A percentile compares a stretch with the other conserved stretches of the same genome.
phyloP scores from a whole-genome alignment of 352 stramenopile genomes.

The Phytopythium litorale region DNA sequence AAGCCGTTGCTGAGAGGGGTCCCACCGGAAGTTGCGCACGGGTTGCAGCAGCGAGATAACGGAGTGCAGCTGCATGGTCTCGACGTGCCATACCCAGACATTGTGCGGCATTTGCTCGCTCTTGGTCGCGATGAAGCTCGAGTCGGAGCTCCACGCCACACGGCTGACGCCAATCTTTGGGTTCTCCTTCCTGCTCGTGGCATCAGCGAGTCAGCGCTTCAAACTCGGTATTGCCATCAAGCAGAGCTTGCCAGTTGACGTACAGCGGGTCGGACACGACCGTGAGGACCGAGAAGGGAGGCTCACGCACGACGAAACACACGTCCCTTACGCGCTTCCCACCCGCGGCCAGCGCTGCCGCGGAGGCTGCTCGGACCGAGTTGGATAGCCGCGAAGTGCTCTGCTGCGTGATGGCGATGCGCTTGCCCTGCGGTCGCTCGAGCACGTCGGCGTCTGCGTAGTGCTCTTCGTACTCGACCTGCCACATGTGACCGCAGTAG shows the following conservation, averaged over 20 bases:
- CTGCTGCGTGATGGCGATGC: constrained; percentile 37
- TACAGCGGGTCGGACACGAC: constrained; percentile 66
- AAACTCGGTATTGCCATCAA: background rate
- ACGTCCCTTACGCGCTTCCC: constrained; percentile 47
- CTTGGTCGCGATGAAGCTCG: constrained; percentile 66
- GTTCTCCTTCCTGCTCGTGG: constrained; percentile 49
- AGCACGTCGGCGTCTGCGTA: constrained; percentile 45
- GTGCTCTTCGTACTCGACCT: constrained; percentile 74
- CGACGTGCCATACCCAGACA: constrained; percentile 80
- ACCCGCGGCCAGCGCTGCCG: constrained; percentile 49
- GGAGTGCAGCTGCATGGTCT: constrained; percentile 65
- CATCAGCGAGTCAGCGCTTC: background rate
- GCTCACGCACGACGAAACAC: constrained; percentile 63
- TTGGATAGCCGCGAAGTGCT: constrained; percentile 43
- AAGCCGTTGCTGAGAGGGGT: constrained; percentile 38
- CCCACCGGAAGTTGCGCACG: constrained; percentile 63
- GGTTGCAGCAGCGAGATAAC: constrained; percentile 61
- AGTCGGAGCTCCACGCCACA: constrained; percentile 64
- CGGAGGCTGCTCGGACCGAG: constrained; percentile 54
- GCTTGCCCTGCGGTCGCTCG: constrained; percentile 57
- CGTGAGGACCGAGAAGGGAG: constrained; percentile 71
- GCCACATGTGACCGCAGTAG: background rate
- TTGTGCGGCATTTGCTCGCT: constrained; percentile 84
- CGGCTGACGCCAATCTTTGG: constrained; percentile 69
- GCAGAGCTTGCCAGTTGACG: constrained; percentile 4